phyloP scores from a whole-genome alignment of 257 asterid species.

The Solanum habrochaites region DNA sequence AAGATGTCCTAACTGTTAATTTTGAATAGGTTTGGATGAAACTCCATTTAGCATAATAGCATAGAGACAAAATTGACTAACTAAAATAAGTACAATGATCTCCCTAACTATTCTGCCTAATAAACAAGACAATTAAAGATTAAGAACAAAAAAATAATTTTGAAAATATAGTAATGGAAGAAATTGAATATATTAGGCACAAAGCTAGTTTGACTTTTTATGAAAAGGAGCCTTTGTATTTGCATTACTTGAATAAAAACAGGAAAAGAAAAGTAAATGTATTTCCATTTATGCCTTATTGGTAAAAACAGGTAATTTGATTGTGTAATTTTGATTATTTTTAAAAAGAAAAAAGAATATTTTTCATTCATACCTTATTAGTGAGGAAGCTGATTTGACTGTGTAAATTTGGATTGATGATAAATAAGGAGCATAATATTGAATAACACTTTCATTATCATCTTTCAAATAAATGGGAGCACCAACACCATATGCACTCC shows the following conservation, averaged over 20 bases:
- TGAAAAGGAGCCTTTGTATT: neutral
- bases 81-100: neutral
- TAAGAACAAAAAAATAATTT: neutral
- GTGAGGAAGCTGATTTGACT: neutral
- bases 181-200: neutral
- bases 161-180: neutral
- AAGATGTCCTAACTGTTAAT: neutral
- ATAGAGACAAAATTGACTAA: neutral
- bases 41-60: neutral
- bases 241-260: neutral
- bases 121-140: neutral
- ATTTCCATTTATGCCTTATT: neutral
- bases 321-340: conserved; percentile 11
- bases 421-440: conserved; percentile 16
- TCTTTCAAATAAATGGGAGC: neutral
- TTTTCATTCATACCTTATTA: neutral
- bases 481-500: conserved; percentile 27
- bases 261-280: neutral
- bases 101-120: neutral
- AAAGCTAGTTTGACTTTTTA: neutral
- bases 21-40: neutral
- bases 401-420: conserved; percentile 20
- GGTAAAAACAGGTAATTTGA: neutral
- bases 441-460: neutral
- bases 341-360: neutral